Percentiles rank a stretch among this genome's conserved stretches.
These are phyloP conservation scores for Camelina neglecta DNA, from an alignment of 345 rosid species.

Conservation along the genomic window DNA sequence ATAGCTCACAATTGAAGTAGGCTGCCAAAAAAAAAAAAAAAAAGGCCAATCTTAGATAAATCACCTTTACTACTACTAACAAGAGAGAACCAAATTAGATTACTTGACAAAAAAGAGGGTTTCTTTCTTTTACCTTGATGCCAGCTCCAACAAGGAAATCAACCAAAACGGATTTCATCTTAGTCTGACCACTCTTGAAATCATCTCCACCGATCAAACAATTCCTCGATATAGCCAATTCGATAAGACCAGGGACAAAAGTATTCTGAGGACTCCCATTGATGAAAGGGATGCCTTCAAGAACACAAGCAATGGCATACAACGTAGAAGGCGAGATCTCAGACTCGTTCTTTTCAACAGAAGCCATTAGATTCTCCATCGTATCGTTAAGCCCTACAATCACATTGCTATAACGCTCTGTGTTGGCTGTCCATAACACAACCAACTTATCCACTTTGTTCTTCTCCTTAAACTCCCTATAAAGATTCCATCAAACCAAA, in stretches of 20 bases:
- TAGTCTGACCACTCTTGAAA: slow-evolving; percentile 99
- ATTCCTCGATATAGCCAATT: slow-evolving; percentile 81
- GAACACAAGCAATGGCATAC: slow-evolving; percentile 84
- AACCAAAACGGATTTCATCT: slow-evolving; percentile 96
- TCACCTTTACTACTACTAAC: not conserved
- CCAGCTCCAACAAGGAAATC: slow-evolving; percentile 99
- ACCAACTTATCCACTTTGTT: slow-evolving; percentile 86
- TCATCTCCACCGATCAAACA: slow-evolving; percentile 97
- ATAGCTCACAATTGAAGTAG: slow-evolving; percentile 98
- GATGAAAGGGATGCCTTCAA: slow-evolving; percentile 88
- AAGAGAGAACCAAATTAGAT: slow-evolving; percentile 6
- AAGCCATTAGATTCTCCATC: slow-evolving; percentile 72
- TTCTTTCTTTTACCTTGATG: slow-evolving; percentile 64
- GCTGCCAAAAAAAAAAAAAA: slow-evolving; percentile 50
- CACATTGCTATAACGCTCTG: slow-evolving; percentile 94
- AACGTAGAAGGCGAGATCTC: slow-evolving; percentile 98
- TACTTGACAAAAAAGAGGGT: not conserved
- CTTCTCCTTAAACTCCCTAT: slow-evolving; percentile 93
- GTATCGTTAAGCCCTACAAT: slow-evolving; percentile 88
- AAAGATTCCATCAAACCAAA: slow-evolving; percentile 17
- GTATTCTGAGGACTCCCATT: slow-evolving; percentile 99
- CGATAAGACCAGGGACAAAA: slow-evolving; percentile 94
- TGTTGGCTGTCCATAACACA: slow-evolving; percentile 99
- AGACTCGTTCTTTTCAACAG: slow-evolving; percentile 76
- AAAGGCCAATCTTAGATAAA: not conserved